Conservation (phyloP, 2,329 filamentous ascomycete species). For the Microcyclosporella mali region DNA sequence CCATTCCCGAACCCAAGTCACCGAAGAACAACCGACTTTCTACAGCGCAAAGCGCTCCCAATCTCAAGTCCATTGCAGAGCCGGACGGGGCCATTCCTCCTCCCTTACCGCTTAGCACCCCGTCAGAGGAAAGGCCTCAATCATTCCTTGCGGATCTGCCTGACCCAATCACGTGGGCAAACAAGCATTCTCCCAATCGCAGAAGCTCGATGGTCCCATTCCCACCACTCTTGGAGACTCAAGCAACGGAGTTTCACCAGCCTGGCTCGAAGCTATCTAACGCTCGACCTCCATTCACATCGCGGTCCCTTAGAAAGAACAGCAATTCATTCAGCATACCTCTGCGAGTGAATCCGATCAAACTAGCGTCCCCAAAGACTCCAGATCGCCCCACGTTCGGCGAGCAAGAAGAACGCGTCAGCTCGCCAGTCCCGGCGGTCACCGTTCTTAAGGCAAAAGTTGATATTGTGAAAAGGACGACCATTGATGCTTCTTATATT, state of each 20-base stretch:
- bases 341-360: constrained; percentile 31
- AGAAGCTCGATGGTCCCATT: constrained; percentile 3
- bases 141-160: constrained; percentile 26
- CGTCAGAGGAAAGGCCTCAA: constrained; percentile 17
- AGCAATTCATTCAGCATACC: constrained; percentile 27
- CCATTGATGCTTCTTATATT: constrained; percentile 5
- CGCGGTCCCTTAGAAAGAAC: constrained; percentile 12
- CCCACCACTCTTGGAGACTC: background rate
- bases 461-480: constrained; percentile 5
- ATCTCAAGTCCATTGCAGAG: constrained; percentile 8
- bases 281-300: background rate
- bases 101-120: background rate
- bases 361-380: constrained; percentile 13
- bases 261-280: background rate
- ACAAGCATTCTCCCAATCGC: constrained; percentile 10
- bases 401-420: constrained; percentile 9
- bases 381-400: constrained; percentile 12
- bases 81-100: constrained; percentile 1
- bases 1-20: constrained; percentile 1
- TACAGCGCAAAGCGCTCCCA: constrained; percentile 10
- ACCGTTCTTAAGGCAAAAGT: constrained; percentile 23
- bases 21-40: constrained; percentile 6
- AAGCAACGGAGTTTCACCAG: background rate
- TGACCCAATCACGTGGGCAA: constrained; percentile 14
- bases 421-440: constrained; percentile 21